Conservation (phyloP, 805 yeast species). For the Sugiyamaella floridensis region DNA sequence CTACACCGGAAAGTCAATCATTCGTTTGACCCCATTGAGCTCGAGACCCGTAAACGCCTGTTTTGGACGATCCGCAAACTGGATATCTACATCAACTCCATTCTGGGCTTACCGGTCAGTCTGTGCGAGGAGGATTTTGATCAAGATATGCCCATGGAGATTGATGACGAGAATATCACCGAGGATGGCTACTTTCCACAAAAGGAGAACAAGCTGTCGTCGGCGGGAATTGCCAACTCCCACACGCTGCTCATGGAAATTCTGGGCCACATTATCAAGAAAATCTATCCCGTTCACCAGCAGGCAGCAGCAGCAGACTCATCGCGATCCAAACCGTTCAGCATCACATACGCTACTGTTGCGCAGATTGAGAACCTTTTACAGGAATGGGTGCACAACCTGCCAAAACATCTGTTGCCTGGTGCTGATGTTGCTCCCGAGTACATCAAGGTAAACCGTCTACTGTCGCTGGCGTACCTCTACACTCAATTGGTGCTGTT, state of each 20-base stretch:
- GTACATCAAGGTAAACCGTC: slow-evolving; percentile 66
- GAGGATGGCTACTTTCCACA: slow-evolving; percentile 45
- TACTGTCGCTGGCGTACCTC: slow-evolving; percentile 37
- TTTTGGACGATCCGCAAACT: slow-evolving; percentile 88
- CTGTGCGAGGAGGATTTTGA: slow-evolving; percentile 74
- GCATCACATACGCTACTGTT: slow-evolving; percentile 33
- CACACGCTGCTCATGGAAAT: slow-evolving; percentile 72
- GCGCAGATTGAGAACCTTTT: slow-evolving; percentile 61
- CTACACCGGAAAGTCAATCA: slow-evolving; percentile 65
- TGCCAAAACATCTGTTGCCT: slow-evolving; percentile 68
- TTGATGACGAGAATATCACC: slow-evolving; percentile 83
- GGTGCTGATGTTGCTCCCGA: slow-evolving; percentile 59
- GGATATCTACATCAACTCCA: slow-evolving; percentile 83
- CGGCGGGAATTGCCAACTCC: slow-evolving; percentile 75
- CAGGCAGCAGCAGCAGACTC: slow-evolving; percentile 5
- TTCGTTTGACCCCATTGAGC: slow-evolving; percentile 65
- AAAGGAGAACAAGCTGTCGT: slow-evolving; percentile 50
- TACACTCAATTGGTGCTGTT: slow-evolving; percentile 77
- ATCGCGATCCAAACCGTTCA: slow-evolving; percentile 4
- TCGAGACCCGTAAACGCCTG: slow-evolving; percentile 74
- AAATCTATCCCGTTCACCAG: slow-evolving; percentile 57
- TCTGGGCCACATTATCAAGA: slow-evolving; percentile 61
- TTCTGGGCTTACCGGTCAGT: slow-evolving; percentile 77
- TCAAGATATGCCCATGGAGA: slow-evolving; percentile 76
- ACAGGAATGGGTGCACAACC: slow-evolving; percentile 59